phyloP scores from a whole-genome alignment of 306 rosid genomes.

The Pyrus betulifolia region DNA sequence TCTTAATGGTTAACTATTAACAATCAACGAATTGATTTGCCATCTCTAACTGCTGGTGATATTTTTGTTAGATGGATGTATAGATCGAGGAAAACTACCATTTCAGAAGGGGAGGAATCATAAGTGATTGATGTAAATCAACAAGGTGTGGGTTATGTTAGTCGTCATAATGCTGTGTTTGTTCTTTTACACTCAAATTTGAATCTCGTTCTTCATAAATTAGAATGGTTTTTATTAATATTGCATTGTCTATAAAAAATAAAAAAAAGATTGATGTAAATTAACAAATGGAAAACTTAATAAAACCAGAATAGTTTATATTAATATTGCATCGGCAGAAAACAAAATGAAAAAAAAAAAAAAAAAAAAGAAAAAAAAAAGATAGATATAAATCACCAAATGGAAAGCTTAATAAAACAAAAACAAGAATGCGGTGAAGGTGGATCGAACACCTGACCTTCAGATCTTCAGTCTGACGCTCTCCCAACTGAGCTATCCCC shows the following conservation, averaged over 20 bases:
- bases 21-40: too few species aligned
- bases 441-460: conserved; percentile 19
- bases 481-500: conserved; percentile 22
- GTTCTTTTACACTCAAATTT: accelerated
- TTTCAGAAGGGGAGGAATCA: neutral
- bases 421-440: neutral
- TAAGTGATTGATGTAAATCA: neutral
- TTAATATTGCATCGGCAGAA: neutral
- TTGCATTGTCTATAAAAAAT: neutral
- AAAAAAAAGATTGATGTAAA: too few species aligned
- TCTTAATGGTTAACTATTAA: too few species aligned
- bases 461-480: conserved; percentile 26
- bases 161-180: accelerated
- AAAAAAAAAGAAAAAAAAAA: too few species aligned
- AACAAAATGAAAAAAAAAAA: too few species aligned
- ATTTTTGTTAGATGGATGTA: neutral
- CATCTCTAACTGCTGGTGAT: neutral
- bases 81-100: neutral
- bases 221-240: too few species aligned
- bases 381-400: neutral
- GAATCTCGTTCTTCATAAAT: too few species aligned
- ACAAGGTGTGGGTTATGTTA: neutral
- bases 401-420: neutral
- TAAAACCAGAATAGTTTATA: too few species aligned
- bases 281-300: neutral